Percentiles rank a stretch among this genome's conserved stretches.
Conservation (phyloP, 1,139 yeast genomes). For the Hyphopichia burtonii region DNA sequence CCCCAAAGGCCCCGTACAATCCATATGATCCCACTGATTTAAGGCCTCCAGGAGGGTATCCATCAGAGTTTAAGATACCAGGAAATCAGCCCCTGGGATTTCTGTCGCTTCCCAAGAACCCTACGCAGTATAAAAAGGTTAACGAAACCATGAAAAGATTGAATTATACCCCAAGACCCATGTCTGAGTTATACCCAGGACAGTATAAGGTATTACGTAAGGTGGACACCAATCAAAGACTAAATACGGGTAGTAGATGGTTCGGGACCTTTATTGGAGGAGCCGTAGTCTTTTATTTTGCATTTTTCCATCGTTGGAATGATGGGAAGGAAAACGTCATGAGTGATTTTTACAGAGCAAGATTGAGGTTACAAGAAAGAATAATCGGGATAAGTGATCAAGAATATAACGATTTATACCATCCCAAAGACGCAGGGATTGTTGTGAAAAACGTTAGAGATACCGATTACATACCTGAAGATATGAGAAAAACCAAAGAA, state of each 20-base stretch:
- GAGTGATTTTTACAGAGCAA: constrained; percentile 62
- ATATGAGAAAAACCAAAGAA: constrained; percentile 40
- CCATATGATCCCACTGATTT: constrained; percentile 79
- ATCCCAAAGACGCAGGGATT: constrained; percentile 36
- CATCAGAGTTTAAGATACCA: constrained; percentile 69
- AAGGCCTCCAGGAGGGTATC: constrained; percentile 83
- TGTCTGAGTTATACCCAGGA: constrained; percentile 73
- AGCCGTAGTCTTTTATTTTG: constrained; percentile 52
- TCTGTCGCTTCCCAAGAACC: constrained; percentile 63
- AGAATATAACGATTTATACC: constrained; percentile 63
- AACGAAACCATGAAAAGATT: constrained; percentile 71
- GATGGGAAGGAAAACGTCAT: constrained; percentile 79
- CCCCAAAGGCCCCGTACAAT: constrained; percentile 80
- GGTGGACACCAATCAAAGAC: constrained; percentile 53
- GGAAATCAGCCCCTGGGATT: constrained; percentile 54
- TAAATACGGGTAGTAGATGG: constrained; percentile 56
- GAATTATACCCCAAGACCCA: constrained; percentile 79
- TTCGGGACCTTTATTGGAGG: constrained; percentile 49
- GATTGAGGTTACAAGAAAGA: constrained; percentile 54
- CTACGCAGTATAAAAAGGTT: constrained; percentile 68
- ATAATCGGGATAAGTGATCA: constrained; percentile 54
- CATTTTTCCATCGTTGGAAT: constrained; percentile 81
- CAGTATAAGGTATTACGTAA: constrained; percentile 71
- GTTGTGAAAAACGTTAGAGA: constrained; percentile 43
- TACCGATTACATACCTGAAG: constrained; percentile 41